phyloP scores from a whole-genome alignment of 805 yeast species.

The Ogataea nitratoaversa region DNA sequence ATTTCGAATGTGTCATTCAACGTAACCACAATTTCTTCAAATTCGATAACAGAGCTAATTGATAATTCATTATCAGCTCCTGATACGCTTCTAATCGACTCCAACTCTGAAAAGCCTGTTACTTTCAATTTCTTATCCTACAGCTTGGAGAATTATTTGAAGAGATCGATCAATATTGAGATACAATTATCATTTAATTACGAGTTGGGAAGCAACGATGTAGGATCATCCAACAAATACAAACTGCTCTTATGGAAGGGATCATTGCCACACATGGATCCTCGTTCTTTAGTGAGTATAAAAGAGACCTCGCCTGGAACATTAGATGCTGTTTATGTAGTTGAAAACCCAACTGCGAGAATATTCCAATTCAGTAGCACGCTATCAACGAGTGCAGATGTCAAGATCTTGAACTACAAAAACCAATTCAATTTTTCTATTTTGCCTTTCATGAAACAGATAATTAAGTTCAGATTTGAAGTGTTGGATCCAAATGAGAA shows the following conservation, averaged over 20 bases:
- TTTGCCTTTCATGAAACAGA: conserved; percentile 56
- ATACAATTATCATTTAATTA: conserved; percentile 17
- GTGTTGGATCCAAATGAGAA: conserved; percentile 15
- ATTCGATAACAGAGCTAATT: conserved; percentile 7
- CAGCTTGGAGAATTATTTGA: conserved; percentile 13
- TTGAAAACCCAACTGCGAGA: conserved; percentile 75
- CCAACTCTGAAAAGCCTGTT: not conserved
- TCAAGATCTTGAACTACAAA: conserved; percentile 23
- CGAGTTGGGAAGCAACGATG: conserved; percentile 5
- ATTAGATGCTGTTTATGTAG: conserved; percentile 39
- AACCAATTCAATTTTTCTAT: conserved; percentile 42
- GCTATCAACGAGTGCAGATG: conserved; percentile 19
- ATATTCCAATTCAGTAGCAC: conserved; percentile 51
- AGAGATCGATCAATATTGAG: conserved; percentile 21
- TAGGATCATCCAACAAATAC: conserved; percentile 25
- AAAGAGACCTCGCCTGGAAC: conserved; percentile 12
- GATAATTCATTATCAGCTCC: not conserved
- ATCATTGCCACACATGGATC: conserved; percentile 61
- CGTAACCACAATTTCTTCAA: conserved; percentile 4
- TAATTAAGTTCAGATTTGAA: conserved; percentile 38
- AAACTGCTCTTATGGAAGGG: conserved; percentile 44
- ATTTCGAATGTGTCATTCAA: conserved; percentile 30
- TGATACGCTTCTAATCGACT: not conserved
- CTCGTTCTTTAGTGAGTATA: conserved; percentile 52
- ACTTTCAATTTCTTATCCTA: conserved; percentile 14